phyloP scores from a whole-genome alignment of 192 early-diverging fungal genomes.

The Phlyctochytrium planicorne region DNA sequence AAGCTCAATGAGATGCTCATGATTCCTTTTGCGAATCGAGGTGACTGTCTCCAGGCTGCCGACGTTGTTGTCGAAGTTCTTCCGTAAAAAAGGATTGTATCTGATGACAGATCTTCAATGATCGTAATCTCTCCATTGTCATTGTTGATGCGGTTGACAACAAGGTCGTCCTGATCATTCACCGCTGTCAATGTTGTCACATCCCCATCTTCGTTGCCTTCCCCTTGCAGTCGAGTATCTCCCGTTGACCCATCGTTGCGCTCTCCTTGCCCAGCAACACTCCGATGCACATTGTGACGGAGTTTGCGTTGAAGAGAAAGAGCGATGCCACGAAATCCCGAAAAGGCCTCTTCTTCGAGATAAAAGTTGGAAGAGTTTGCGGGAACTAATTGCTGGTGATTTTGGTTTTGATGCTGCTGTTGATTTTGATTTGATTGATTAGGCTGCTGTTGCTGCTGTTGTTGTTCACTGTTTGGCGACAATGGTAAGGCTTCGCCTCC shows the following conservation, averaged over 20 bases:
- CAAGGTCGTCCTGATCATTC: constrained; percentile 23
- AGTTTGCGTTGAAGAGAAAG: constrained; percentile 39
- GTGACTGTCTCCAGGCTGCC: constrained; percentile 32
- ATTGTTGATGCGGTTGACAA: constrained; percentile 29
- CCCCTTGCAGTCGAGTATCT: background rate
- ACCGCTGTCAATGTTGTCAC: background rate
- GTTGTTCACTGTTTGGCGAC: too few species aligned
- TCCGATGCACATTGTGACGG: constrained; percentile 3
- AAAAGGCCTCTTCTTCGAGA: constrained; percentile 10
- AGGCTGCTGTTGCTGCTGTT: too few species aligned
- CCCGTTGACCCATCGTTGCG: background rate
- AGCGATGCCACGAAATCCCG: constrained; percentile 42
- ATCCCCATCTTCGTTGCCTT: constrained; percentile 1
- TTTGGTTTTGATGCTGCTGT: too few species aligned
- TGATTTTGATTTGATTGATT: too few species aligned
- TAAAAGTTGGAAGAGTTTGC: background rate
- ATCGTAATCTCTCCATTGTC: constrained; percentile 35
- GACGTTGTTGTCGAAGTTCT: constrained; percentile 40
- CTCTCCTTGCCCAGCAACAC: background rate
- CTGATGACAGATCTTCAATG: constrained; percentile 43
- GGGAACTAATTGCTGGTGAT: background rate
- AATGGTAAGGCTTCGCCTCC: too few species aligned
- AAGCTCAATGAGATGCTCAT: constrained; percentile 47
- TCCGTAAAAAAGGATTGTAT: constrained; percentile 48
- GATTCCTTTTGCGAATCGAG: constrained; percentile 43